A percentile compares a stretch with the other conserved stretches of the same genome.
These are phyloP conservation scores for Gillenia trifoliata DNA, from an alignment of 306 rosid species.

Conservation along the genomic window DNA sequence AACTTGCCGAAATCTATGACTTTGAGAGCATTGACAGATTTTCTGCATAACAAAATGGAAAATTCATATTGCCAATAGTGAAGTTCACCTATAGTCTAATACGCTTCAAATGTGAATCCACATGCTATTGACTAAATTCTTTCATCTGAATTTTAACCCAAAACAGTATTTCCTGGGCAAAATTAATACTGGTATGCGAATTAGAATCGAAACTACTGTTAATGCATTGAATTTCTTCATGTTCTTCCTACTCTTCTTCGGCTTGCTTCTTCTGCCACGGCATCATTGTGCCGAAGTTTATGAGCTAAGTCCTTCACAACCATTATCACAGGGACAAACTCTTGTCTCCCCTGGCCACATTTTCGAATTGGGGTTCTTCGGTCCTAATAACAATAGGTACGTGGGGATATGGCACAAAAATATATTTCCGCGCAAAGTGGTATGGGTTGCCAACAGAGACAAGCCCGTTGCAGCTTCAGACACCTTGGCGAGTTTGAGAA, in stretches of 20 bases:
- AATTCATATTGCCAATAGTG: background rate
- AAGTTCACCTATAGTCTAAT: background rate
- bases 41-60: background rate
- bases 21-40: too few relatives aligned
- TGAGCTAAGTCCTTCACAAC: conserved; percentile 13
- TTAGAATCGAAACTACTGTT: background rate
- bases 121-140: background rate
- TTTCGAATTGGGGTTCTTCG: conserved; percentile 42
- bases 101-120: background rate
- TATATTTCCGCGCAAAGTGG: conserved; percentile 9
- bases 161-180: background rate
- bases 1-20: too few relatives aligned
- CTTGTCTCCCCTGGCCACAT: conserved; percentile 11
- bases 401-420: conserved; percentile 39
- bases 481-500: conserved; percentile 17
- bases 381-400: conserved; percentile 17
- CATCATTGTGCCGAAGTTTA: conserved; percentile 2
- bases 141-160: background rate
- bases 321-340: conserved; percentile 3
- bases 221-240: background rate
- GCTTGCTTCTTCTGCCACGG: background rate
- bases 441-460: conserved; percentile 49
- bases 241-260: background rate
- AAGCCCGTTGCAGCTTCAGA: conserved; percentile 18
- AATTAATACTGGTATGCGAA: too few relatives aligned